Conservation (phyloP, 2,329 filamentous ascomycete genomes). For the Chrysoporthe austroafricana region DNA sequence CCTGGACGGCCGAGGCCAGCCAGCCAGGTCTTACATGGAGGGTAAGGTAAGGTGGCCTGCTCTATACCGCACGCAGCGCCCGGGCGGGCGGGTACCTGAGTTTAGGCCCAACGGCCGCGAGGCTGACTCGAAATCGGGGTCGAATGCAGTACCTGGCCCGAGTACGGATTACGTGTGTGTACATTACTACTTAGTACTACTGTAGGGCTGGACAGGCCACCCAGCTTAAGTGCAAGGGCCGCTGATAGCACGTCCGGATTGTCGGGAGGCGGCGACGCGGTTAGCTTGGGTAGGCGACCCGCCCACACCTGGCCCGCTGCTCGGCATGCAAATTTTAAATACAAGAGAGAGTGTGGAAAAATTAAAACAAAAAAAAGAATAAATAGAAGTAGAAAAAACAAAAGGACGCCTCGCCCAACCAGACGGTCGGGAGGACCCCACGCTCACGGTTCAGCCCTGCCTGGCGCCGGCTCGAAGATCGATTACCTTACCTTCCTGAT, state of each 20-base stretch:
- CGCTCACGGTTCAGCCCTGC: not conserved
- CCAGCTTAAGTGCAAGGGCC: constrained; percentile 17
- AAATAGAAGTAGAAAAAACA: not conserved
- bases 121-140: not conserved
- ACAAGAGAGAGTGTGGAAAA: too few relatives aligned
- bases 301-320: too few relatives aligned
- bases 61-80: too few relatives aligned
- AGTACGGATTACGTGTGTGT: not conserved
- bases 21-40: not conserved
- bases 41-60: constrained; percentile 7
- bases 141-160: not conserved
- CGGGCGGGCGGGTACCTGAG: not conserved
- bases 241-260: constrained; percentile 16
- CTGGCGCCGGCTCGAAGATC: too few relatives aligned
- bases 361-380: not conserved
- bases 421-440: not conserved
- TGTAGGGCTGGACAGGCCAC: not conserved
- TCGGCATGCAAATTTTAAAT: too few relatives aligned
- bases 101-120: constrained; percentile 2
- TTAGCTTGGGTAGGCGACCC: too few relatives aligned
- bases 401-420: not conserved
- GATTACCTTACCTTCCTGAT: constrained; percentile 9
- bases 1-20: not conserved
- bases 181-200: not conserved
- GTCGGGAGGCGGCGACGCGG: not conserved